Base-by-base conservation (phyloP, 192 early-diverging fungal species). In the Geranomyces michiganensis region DNA sequence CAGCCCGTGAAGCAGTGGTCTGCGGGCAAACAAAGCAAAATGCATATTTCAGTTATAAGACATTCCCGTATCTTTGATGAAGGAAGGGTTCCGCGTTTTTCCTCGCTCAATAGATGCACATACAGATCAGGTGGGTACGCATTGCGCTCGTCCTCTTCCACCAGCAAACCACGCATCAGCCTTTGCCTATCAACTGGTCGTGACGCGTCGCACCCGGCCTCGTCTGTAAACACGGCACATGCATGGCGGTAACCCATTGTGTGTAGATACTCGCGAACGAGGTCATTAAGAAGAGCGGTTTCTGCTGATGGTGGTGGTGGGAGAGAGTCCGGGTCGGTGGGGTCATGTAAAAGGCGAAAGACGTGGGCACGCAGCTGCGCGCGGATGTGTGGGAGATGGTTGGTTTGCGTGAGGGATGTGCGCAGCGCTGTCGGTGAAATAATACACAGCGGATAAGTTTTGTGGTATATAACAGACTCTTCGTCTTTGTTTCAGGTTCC, bases 251-350 rank as follows among this genome's bases (percentile, higher is more conserved):
- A 81, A 17, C 79, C 79, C 26, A 78, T 73, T 43, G 49, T 76
- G 10, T 53, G 43, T 30, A 84, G 69, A 60, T 84, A 84, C 55
- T 84, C 82, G 36, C 76, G 14, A 0, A 84, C 56, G 15, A 84
- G 63, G 26, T 81, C 79, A 61, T 84, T 84, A 7, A 84, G 21
- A 1, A 84, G 63, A 26, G 47, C 62, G 14, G 75, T 81, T 64
- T 26, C 29, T 29, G 56, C 24, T 75, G 76, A n/a, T 17, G 65
- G 45, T 30, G 29, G 27, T 45, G 62, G 32, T 19, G 58, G 62
- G 43, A 43, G 30, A 64, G 41, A n/a, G 62, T 29, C n/a, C 33
- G 62, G 44, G 62, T 43, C 15, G 62, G 41, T 59, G 64, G 80
- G 43, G 47, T 79, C 77, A 19, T 78, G 55, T 17, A 84, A 29